Percentiles rank a stretch among this genome's conserved stretches.
Evolutionary conservation across 345 rosid species (phyloP).

Genomic region (Triadica sebifera): DNA sequence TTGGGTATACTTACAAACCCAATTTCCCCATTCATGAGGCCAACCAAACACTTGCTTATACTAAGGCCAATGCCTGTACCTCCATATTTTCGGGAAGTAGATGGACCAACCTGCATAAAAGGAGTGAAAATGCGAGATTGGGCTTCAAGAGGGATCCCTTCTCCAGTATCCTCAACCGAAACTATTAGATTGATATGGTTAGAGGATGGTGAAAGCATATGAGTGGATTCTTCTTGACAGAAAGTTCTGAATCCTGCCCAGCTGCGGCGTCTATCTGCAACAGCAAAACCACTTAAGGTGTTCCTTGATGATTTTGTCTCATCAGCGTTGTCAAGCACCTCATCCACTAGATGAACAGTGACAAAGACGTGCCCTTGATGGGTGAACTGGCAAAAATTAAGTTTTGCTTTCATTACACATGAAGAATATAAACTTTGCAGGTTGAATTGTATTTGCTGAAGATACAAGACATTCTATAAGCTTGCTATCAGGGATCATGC

Average conservation of each 20-base stretch:
- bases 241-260: constrained; percentile 70
- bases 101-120: constrained; percentile 92
- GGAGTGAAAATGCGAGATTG: constrained; percentile 91
- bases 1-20: constrained; percentile 78
- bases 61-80: constrained; percentile 98
- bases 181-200: constrained; percentile 60
- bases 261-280: constrained; percentile 65
- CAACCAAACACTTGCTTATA: constrained; percentile 91
- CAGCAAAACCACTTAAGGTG: constrained; percentile 83
- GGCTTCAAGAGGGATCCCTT: constrained; percentile 83
- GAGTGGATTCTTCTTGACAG: constrained; percentile 42
- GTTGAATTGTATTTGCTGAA: background rate
- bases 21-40: constrained; percentile 88
- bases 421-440: background rate
- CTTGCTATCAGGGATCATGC: background rate
- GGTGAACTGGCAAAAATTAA: constrained; percentile 59
- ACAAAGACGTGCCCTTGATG: constrained; percentile 87
- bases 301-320: constrained; percentile 52
- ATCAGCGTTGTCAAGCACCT: constrained; percentile 49
- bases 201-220: constrained; percentile 31
- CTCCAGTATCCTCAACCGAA: constrained; percentile 96
- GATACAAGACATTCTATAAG: background rate
- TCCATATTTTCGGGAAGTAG: constrained; percentile 81
- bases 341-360: constrained; percentile 82
- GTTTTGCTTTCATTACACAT: background rate